Evolutionary conservation across 31 red algal species (phyloP), one percentile per base, ranked within the genome.

Genomic region (Asparagopsis taxiformis): DNA sequence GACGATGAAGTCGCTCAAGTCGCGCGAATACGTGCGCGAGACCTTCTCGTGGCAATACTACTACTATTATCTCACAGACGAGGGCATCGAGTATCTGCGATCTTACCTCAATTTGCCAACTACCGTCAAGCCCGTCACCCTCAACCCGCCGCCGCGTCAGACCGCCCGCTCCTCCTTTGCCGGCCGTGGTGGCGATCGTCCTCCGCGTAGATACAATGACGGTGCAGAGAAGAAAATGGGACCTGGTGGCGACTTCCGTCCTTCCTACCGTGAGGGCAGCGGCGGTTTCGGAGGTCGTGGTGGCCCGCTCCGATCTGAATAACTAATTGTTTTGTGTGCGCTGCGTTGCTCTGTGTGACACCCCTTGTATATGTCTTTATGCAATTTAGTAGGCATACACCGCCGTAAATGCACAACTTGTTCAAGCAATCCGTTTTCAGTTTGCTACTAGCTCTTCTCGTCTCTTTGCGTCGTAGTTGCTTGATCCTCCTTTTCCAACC

Each of bases 21-120:
- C 90, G 20, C 75, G 85, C 46, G 95, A 88, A 30, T 98, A 90
- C 64, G 84, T 98, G 9, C 85, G 87, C 31, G 91, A 93, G 79
- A 88, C 88, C 62, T 98, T 98, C 75, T 91, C 79, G 31, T 98
- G 95, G 95, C 79, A 91, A 55, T 88, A 98, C 43, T 93, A 90
- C 31, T 98, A 98, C 69, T 98, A 90, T 64, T 93, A 87, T 56
- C 68, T 98, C 11, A 98, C 95, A 28, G 95, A 98, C 68, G 91
- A 98, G 39, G 95, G 95, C 28, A 98, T 98, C 55, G 90, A 98
- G 68, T 98, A 90, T 59, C 39, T 98, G 11, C 82, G 91, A 22
- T 77, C 84, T 2, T 98, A 84, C 62, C 51, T 98, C 58, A 94
- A 98, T 62, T 58, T 93, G 49, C 95, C 95, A 0, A 39, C 67